Conservation (phyloP, 495 filamentous ascomycete species). For the Thozetella sp. region DNA sequence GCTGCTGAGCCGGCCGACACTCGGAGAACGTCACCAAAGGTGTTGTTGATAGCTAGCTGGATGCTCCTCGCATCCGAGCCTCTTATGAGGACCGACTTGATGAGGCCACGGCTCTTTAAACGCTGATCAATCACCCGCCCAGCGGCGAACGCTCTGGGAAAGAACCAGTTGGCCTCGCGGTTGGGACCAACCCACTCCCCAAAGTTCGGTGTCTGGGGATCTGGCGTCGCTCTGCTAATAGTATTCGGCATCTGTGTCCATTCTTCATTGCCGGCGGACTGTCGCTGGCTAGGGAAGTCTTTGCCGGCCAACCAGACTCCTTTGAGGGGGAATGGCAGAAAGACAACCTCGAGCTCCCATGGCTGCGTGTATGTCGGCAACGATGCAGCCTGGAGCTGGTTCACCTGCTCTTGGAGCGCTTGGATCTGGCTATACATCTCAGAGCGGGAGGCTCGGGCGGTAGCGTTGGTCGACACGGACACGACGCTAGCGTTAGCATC, state of each 20-base stretch:
- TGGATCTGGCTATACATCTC: conserved; percentile 55
- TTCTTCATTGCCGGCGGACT: conserved; percentile 44
- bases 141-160: conserved; percentile 58
- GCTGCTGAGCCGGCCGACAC: conserved; percentile 15
- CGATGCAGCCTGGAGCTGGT: conserved; percentile 54
- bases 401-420: conserved; percentile 55
- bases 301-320: conserved; percentile 60
- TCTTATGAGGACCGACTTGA: conserved; percentile 58
- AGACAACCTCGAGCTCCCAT: conserved; percentile 69
- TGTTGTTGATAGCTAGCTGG: conserved; percentile 54
- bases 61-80: conserved; percentile 63
- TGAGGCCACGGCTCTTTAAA: conserved; percentile 66
- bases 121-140: conserved; percentile 59
- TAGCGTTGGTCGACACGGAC: conserved; percentile 46
- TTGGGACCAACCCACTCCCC: conserved; percentile 46
- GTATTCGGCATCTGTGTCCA: conserved; percentile 60
- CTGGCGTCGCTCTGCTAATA: conserved; percentile 34
- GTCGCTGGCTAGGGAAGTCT: conserved; percentile 46
- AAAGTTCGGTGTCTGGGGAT: conserved; percentile 42
- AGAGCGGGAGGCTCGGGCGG: conserved; percentile 24
- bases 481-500: conserved; percentile 40
- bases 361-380: conserved; percentile 58
- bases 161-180: conserved; percentile 50
- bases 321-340: conserved; percentile 67
- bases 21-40: conserved; percentile 57